Evolutionary conservation across 2,329 filamentous ascomycete species (phyloP).

Genomic region (Talaromyces sp.): DNA sequence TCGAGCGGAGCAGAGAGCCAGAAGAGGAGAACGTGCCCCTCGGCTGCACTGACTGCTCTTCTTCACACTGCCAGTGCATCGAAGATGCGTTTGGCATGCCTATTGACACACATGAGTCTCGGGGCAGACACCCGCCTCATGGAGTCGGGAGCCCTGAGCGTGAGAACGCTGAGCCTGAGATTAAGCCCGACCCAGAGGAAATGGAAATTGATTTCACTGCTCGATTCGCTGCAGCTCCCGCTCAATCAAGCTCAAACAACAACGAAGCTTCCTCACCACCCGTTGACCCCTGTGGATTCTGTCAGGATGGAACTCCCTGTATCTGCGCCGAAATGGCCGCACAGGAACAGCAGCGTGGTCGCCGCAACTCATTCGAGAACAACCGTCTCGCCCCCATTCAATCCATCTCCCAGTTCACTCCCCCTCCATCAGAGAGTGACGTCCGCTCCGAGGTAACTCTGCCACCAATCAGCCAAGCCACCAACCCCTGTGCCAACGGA

Average conservation of each 20-base stretch:
- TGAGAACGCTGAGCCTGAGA: slow-evolving; percentile 53
- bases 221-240: slow-evolving; percentile 57
- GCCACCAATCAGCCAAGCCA: slow-evolving; percentile 38
- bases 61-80: slow-evolving; percentile 65
- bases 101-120: slow-evolving; percentile 42
- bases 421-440: slow-evolving; percentile 60
- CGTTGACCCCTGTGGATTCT: slow-evolving; percentile 79
- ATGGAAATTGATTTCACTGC: slow-evolving; percentile 76
- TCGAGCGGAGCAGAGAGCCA: slow-evolving; percentile 22
- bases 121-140: slow-evolving; percentile 41
- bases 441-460: slow-evolving; percentile 57
- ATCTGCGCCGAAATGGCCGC: slow-evolving; percentile 71
- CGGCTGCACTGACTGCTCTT: slow-evolving; percentile 68
- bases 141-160: slow-evolving; percentile 52
- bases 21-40: slow-evolving; percentile 46
- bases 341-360: slow-evolving; percentile 41
- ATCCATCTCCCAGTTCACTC: slow-evolving; percentile 53
- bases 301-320: slow-evolving; percentile 78
- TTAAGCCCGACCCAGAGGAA: slow-evolving; percentile 50
- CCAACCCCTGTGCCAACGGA: slow-evolving; percentile 62
- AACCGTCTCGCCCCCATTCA: slow-evolving; percentile 50
- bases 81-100: slow-evolving; percentile 57
- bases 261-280: slow-evolving; percentile 37
- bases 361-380: slow-evolving; percentile 50
- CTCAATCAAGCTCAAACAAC: slow-evolving; percentile 22